Base-by-base conservation (phyloP, 805 yeast species). In the Candida pini region DNA sequence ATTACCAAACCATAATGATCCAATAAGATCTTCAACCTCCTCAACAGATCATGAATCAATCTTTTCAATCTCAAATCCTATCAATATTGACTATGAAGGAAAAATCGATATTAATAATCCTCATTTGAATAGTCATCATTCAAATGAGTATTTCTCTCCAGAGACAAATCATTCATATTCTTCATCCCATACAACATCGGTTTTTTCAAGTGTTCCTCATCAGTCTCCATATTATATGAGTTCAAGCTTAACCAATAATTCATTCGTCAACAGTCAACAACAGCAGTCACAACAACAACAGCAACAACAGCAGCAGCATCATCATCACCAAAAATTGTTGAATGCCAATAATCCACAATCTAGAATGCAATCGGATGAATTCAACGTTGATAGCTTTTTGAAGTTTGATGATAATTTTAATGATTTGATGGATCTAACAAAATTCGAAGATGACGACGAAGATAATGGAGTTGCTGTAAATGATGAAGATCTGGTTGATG, bases 381-480 rank as follows among this genome's bases (percentile, higher is more conserved):
- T 58, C 35, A 51, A 57, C 35, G 50, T 60, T 31, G 63, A 59
- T 31, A 42, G 40, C 33, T 58, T 56, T 31, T 39, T 60, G 30
- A 57, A 54, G 27, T 53, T 60, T 28, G 63, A 55, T 36, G 54
- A 48, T 20, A 45, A 38, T 29, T 41, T 43, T 25, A 50, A 40
- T 28, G 62, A 55, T 31, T 36, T 57, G 16, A 39, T 51, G 44
- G 61, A 56, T 28, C 35, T 51, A 13, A 36, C 57, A 10, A 49
- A 53, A 24, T 49, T 48, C 20, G 54, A 45, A n/a, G 52, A 45
- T 12, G 29, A 27, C 14, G 28, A 28, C 2, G 28, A 33, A 4
- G 32, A 28, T 10, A n/a, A n/a, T n/a, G n/a, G n/a, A n/a, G n/a
- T n/a, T n/a, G n/a, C n/a, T n/a, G n/a, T n/a, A n/a, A n/a, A n/a